Percentiles rank a stretch among this genome's conserved stretches.
Conservation (phyloP, 176 grass and related monocot genomes). For the Cenchrus fungigraminus region DNA sequence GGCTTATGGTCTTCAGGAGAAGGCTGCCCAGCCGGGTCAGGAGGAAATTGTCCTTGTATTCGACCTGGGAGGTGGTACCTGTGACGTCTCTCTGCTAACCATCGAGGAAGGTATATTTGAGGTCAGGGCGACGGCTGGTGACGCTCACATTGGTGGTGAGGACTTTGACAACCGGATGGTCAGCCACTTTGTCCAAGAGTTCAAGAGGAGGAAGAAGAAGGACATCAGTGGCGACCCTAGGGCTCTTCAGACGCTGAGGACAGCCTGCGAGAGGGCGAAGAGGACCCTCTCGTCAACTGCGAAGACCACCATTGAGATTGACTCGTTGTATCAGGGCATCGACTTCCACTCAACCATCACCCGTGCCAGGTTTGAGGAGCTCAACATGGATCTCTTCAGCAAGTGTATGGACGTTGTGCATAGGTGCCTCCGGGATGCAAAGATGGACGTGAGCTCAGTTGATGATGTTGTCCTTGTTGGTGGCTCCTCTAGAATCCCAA, state of each 20-base stretch:
- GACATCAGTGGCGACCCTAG: conserved; percentile 64
- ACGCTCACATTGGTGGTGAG: conserved; percentile 70
- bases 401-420: conserved; percentile 66
- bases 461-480: conserved; percentile 65
- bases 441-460: conserved; percentile 62
- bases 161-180: conserved; percentile 74
- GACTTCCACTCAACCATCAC: conserved; percentile 73
- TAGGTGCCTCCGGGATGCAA: conserved; percentile 64
- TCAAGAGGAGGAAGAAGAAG: conserved; percentile 69
- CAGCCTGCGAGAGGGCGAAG: conserved; percentile 65
- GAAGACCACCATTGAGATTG: conserved; percentile 65
- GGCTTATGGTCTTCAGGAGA: conserved; percentile 68
- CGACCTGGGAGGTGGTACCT: conserved; percentile 67
- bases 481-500: conserved; percentile 62
- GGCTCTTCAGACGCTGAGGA: conserved; percentile 55
- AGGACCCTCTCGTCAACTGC: conserved; percentile 65
- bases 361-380: conserved; percentile 58
- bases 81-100: conserved; percentile 63
- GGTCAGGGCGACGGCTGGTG: conserved; percentile 67
- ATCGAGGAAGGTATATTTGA: conserved; percentile 62
- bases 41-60: conserved; percentile 74
- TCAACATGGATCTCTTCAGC: conserved; percentile 67
- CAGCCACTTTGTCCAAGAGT: conserved; percentile 70
- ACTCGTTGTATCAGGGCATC: conserved; percentile 49
- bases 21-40: conserved; percentile 32